Percentiles rank a stretch among this genome's conserved stretches.
Conservation (phyloP, 2,329 filamentous ascomycete genomes). For the Cordyceps javanica region DNA sequence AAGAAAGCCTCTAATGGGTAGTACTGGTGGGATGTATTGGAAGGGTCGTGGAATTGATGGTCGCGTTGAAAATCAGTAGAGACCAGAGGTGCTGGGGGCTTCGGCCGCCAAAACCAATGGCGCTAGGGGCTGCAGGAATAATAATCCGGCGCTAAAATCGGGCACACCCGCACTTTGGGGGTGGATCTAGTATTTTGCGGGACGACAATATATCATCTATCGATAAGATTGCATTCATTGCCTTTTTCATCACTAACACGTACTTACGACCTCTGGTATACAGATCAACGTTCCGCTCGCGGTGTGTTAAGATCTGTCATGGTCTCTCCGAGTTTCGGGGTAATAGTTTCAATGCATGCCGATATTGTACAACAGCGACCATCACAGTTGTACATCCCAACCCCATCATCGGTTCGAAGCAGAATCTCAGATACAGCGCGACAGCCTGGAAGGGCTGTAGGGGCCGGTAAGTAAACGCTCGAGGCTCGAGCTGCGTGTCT, state of each 20-base stretch:
- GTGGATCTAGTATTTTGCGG: slow-evolving; percentile 6
- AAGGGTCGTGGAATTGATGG: slow-evolving; percentile 1
- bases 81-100: slow-evolving; percentile 31
- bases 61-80: slow-evolving; percentile 36
- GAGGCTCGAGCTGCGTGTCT: too few species aligned
- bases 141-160: slow-evolving; percentile 25
- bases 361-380: too few species aligned
- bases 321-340: too few species aligned
- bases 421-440: too few species aligned
- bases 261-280: too few species aligned
- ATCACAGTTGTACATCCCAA: too few species aligned
- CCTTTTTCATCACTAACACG: not conserved
- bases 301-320: too few species aligned
- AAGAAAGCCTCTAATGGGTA: not conserved
- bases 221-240: not conserved
- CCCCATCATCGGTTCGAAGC: too few species aligned
- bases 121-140: slow-evolving; percentile 33
- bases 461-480: too few species aligned
- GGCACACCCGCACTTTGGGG: not conserved
- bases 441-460: too few species aligned
- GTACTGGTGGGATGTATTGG: slow-evolving; percentile 12
- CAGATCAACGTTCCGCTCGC: too few species aligned
- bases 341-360: too few species aligned
- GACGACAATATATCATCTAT: not conserved
- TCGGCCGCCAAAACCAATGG: slow-evolving; percentile 33